Conservation (phyloP, 2,329 filamentous ascomycete species). For the Scedosporium apiospermum region DNA sequence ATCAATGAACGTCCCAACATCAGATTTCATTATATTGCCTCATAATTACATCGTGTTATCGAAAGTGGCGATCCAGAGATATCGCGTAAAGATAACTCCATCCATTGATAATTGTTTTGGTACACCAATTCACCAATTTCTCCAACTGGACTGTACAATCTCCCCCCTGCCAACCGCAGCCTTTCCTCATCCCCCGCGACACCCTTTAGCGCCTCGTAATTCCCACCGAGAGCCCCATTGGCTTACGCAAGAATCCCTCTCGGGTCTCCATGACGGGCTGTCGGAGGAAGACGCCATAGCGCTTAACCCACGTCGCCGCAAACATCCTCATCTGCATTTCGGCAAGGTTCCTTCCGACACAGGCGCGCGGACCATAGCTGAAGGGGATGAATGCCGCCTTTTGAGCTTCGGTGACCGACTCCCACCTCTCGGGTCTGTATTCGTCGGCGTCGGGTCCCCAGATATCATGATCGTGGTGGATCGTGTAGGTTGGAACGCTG, state of each 20-base stretch:
- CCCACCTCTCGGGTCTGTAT: constrained; percentile 62
- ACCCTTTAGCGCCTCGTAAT: constrained; percentile 20
- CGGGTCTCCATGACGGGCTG: constrained; percentile 62
- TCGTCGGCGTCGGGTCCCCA: constrained; percentile 59
- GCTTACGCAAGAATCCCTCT: constrained; percentile 78
- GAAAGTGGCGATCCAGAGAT: too few species aligned
- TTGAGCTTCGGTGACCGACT: constrained; percentile 50
- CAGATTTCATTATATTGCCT: too few species aligned
- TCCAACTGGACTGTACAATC: too few species aligned
- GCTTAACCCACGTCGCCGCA: constrained; percentile 52
- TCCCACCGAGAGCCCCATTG: constrained; percentile 57
- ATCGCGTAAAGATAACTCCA: too few species aligned
- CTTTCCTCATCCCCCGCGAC: too few species aligned
- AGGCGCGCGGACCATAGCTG: constrained; percentile 58
- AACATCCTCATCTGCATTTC: constrained; percentile 86
- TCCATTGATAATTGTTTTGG: too few species aligned
- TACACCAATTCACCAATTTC: too few species aligned
- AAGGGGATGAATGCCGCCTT: constrained; percentile 71
- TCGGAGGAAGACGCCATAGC: constrained; percentile 36
- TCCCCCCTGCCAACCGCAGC: too few species aligned
- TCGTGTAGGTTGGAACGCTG: constrained; percentile 71
- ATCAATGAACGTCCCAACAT: too few species aligned
- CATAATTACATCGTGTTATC: too few species aligned
- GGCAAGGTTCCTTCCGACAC: constrained; percentile 73
- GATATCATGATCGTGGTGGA: constrained; percentile 64